Evolutionary conservation across 2,329 filamentous ascomycete species (phyloP), one percentile per base, ranked within the genome.

Genomic region (Xenoacremonium recifei): DNA sequence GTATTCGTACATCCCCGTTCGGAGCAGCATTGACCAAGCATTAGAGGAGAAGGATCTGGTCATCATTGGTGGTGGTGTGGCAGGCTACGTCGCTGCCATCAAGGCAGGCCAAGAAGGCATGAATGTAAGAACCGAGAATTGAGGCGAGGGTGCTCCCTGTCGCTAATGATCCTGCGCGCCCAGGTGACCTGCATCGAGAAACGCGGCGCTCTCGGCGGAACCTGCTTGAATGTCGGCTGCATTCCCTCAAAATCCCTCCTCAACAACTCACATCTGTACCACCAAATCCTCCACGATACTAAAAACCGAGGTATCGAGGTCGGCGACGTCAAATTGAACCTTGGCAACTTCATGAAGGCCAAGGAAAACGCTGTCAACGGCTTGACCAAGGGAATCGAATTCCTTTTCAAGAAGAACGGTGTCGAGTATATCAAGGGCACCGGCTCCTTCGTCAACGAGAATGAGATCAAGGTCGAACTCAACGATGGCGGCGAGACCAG

Each of bases 191-290:
- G 93, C 73, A 95, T 99, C 74, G 93, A 99, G 76, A 99, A 99
- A 81, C 89, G 93, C 66, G 93, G 93, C 57, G 79, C 82, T 47
- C 84, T 99, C 60, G 93, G 93, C 62, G 93, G 93, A 67, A 99
- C 93, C 62, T 99, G 93, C 77, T 76, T 99, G 63, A 99, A 99
- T 69, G 93, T 99, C 64, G 93, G 93, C 73, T 99, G 93, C 75
- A 99, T 99, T 66, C 93, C 93, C 55, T 99, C 93, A 54, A 99
- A 99, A 75, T 96, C 93, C 50, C 89, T 99, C 58, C 88, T 99
- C 69, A 99, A 97, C 84, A 97, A 97, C 80, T 96, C 93, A 60
- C 90, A 96, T 70, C 81, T 97, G 48, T 97, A 97, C 79, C 92
- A 97, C 77, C 87, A 91, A 73, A 87, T 96, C 64, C 82, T 95